A percentile compares a stretch with the other conserved stretches of the same genome.
These are phyloP conservation scores for Mucor irregularis DNA, from an alignment of 371 early-diverging fungal genomes.

Conservation along the genomic window DNA sequence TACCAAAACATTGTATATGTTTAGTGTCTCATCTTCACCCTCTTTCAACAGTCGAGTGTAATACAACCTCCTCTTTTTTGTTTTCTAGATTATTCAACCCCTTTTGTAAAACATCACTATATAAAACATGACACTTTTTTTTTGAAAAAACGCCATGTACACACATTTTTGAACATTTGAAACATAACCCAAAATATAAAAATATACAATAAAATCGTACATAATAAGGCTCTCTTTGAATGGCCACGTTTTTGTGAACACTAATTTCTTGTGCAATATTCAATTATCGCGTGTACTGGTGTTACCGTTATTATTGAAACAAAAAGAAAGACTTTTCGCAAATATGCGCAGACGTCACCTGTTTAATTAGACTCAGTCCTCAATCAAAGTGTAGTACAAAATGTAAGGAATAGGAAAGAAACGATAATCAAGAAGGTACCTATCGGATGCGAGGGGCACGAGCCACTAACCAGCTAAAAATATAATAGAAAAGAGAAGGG, in stretches of 20 bases:
- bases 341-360: constrained; percentile 6
- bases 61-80: too few species aligned
- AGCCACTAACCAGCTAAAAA: constrained; percentile 19
- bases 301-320: constrained; percentile 4
- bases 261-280: constrained; percentile 16
- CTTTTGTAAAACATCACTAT: too few species aligned
- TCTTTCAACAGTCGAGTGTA: too few species aligned
- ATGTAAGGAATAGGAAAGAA: constrained; percentile 11
- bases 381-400: constrained; percentile 8
- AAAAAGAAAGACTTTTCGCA: not conserved
- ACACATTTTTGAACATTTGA: too few species aligned
- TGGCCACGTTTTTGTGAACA: constrained; percentile 26
- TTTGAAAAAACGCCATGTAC: too few species aligned
- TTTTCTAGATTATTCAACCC: too few species aligned
- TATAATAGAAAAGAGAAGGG: too few species aligned
- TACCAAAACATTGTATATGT: too few species aligned
- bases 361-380: constrained; percentile 3
- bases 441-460: constrained; percentile 30
- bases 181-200: too few species aligned
- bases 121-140: too few species aligned
- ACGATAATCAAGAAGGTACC: constrained; percentile 18
- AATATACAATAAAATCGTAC: not conserved
- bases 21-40: too few species aligned
- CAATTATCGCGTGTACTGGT: constrained; percentile 24
- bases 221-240: not conserved